A percentile compares a stretch with the other conserved stretches of the same genome.
Evolutionary conservation across 2,329 filamentous ascomycete species (phyloP).

Genomic region (Xylaria sp.): DNA sequence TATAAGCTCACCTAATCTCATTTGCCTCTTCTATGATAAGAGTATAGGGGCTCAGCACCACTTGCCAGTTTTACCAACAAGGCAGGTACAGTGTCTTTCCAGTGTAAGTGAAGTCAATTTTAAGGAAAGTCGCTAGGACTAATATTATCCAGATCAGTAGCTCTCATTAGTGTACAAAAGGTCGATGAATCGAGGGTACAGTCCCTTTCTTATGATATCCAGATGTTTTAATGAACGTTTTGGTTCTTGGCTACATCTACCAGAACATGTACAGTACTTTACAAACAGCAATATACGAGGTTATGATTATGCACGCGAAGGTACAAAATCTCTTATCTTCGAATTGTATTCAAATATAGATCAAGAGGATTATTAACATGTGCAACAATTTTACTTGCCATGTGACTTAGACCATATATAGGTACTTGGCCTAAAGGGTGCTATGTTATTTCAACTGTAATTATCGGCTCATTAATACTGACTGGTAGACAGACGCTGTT

Average conservation of each 20-base stretch:
- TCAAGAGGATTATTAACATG: too few relatives aligned
- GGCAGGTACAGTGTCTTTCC: background rate
- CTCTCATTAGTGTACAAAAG: too few relatives aligned
- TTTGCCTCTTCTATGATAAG: background rate
- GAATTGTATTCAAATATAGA: too few relatives aligned
- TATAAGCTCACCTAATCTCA: background rate
- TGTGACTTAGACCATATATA: too few relatives aligned
- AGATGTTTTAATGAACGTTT: background rate
- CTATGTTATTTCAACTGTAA: too few relatives aligned
- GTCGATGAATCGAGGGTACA: background rate
- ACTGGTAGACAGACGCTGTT: too few relatives aligned
- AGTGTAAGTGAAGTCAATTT: background rate
- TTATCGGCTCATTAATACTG: too few relatives aligned
- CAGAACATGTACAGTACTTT: background rate
- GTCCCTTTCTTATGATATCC: background rate
- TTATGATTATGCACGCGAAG: background rate
- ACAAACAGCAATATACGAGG: background rate
- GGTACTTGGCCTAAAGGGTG: too few relatives aligned
- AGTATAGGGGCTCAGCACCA: background rate
- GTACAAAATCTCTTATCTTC: background rate
- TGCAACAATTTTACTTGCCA: too few relatives aligned
- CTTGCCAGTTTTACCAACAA: background rate
- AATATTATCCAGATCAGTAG: background rate
- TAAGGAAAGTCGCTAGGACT: background rate
- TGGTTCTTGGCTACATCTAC: background rate